Percentiles rank a stretch among this genome's conserved stretches.
These are phyloP conservation scores for Coelastrella sp. DNA, from an alignment of 139 green algal genomes.

Conservation along the genomic window DNA sequence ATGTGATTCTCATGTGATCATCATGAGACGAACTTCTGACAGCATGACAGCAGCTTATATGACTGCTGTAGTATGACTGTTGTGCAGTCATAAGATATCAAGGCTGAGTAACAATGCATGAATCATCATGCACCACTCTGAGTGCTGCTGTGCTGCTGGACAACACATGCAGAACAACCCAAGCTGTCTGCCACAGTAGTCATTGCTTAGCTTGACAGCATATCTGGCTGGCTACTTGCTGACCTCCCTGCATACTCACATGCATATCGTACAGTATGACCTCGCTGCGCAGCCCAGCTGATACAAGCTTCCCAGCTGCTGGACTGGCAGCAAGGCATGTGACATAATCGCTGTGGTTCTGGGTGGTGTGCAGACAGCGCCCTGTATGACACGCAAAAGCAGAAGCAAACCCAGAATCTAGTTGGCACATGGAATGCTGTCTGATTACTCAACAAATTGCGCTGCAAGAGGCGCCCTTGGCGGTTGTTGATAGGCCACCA, in stretches of 20 bases:
- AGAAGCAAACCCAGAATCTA: background rate
- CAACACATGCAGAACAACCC: too few relatives aligned
- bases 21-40: too few relatives aligned
- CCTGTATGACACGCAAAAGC: background rate
- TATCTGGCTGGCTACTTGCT: too few relatives aligned
- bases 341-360: conserved; percentile 73
- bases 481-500: too few relatives aligned
- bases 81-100: background rate
- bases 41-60: background rate
- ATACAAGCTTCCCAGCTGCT: conserved; percentile 50
- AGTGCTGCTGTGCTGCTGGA: too few relatives aligned
- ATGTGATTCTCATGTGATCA: too few relatives aligned
- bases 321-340: conserved; percentile 61
- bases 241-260: conserved; percentile 36
- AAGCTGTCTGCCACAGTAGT: too few relatives aligned
- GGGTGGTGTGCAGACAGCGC: conserved; percentile 35
- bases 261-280: conserved; percentile 70
- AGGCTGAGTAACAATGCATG: background rate
- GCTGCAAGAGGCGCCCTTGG: too few relatives aligned
- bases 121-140: too few relatives aligned
- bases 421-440: too few relatives aligned
- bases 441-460: too few relatives aligned
- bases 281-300: conserved; percentile 69
- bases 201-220: too few relatives aligned
- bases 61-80: background rate